Evolutionary conservation across 2,329 filamentous ascomycete species (phyloP), one percentile per base, ranked within the genome.

Genomic region (Penicillium brevicompactum): DNA sequence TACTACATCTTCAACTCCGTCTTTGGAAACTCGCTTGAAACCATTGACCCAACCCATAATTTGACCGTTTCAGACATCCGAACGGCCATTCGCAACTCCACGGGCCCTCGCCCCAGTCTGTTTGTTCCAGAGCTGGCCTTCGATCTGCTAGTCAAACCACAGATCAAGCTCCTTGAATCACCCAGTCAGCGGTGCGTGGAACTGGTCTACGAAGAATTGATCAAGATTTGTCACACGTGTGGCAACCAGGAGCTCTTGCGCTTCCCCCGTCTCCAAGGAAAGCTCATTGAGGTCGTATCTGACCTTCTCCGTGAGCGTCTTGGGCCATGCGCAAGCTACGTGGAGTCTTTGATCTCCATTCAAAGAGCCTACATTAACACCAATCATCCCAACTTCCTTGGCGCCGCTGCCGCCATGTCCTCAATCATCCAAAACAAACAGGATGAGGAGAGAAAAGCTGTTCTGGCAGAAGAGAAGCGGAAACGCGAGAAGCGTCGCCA

Each of bases 1-100:
- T 97, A 97, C 79, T 97, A 97, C 77, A 97, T 97, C 65, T 97
- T 97, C 83, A 97, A 97, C 78, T 96, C 92, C 5, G 93, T 97
- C 42, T 99, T 97, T 74, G 94, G 94, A 56, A 97, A 93, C 75
- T 95, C 93, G 18, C 81, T 99, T 48, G 94, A 99, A 73, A 90
- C 92, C 21, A 96, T 99, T 64, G 93, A 99, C 67, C 94, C 94
- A 4, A 99, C 93, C 2, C 91, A 89, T 46, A 99, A 99, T 69
- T 87, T 99, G 57, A 94, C 94, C 6, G 90, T 93, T 13, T 85
- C 93, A 46, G 94, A 99, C 71, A 99, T 99, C 63, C 86, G 94
- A 71, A 99, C 94, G 11, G 94, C 94, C 4, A 99, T 99, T 66
- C 89, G 94, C 67, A 99, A 99, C 78, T 99, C 94, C 1, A 99